phyloP scores from a whole-genome alignment of 2,329 filamentous ascomycete genomes.

The Akanthomyces muscarius region DNA sequence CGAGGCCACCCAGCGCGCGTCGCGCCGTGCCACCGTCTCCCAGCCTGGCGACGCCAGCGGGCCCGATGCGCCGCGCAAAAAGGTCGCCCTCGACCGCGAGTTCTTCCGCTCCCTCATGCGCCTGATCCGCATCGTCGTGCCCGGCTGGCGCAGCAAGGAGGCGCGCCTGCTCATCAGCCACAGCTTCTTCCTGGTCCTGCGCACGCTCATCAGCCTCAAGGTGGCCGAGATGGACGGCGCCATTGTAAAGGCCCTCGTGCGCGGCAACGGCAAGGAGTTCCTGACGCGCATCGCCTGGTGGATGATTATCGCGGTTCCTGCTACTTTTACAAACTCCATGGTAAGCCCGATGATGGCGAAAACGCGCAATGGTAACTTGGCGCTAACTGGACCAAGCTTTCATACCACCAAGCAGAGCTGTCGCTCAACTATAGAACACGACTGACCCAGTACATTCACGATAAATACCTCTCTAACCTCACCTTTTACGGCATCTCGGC shows the following conservation, averaged over 20 bases:
- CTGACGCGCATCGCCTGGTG: constrained; percentile 88
- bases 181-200: constrained; percentile 83
- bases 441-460: constrained; percentile 90
- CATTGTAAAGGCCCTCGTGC: constrained; percentile 86
- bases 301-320: constrained; percentile 95
- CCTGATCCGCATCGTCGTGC: constrained; percentile 81
- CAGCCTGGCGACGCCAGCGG: constrained; percentile 28
- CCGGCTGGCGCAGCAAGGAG: constrained; percentile 86
- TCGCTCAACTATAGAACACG: constrained; percentile 89
- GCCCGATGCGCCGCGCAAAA: constrained; percentile 55
- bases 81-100: constrained; percentile 88
- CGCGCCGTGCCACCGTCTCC: constrained; percentile 47
- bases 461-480: constrained; percentile 94
- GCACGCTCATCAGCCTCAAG: constrained; percentile 90
- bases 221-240: constrained; percentile 94
- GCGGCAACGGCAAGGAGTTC: constrained; percentile 88
- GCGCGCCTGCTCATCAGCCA: constrained; percentile 81
- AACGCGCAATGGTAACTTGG: not conserved
- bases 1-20: constrained; percentile 54
- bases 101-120: constrained; percentile 70
- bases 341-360: constrained; percentile 44
- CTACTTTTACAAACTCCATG: constrained; percentile 99
- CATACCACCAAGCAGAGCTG: constrained; percentile 93
- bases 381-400: constrained; percentile 54
- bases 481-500: constrained; percentile 97